A percentile compares a stretch with the other conserved stretches of the same genome.
These are phyloP conservation scores for Eucalyptus marginata DNA, from an alignment of 345 rosid species.

Conservation along the genomic window DNA sequence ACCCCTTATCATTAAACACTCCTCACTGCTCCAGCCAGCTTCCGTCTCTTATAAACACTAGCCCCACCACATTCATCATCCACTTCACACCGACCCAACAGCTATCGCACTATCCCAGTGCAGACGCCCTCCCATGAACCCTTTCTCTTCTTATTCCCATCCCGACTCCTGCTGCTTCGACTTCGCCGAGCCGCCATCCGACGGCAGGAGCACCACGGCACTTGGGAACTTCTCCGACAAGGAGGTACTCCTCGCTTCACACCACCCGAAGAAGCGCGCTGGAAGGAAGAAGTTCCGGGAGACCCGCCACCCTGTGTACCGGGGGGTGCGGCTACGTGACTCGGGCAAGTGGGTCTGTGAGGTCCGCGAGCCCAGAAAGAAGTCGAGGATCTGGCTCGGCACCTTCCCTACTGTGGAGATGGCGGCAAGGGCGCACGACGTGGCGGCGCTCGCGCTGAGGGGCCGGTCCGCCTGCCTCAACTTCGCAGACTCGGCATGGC, in stretches of 20 bases:
- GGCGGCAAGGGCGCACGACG: constrained; percentile 95
- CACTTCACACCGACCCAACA: neutral
- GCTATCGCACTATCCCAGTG: neutral
- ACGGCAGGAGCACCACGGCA: neutral
- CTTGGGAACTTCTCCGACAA: constrained; percentile 25
- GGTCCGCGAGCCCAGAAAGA: constrained; percentile 75
- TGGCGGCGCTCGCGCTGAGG: constrained; percentile 62
- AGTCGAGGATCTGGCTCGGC: constrained; percentile 83
- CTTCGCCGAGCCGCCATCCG: constrained; percentile 1
- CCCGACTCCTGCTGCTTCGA: neutral
- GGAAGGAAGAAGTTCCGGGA: constrained; percentile 86
- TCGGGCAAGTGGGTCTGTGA: constrained; percentile 91
- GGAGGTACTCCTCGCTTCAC: constrained; percentile 48
- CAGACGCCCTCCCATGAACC: neutral
- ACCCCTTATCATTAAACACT: too few species aligned
- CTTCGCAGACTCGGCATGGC: constrained; percentile 79
- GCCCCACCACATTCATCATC: neutral
- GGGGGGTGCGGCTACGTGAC: constrained; percentile 61
- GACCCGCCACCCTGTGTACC: constrained; percentile 79
- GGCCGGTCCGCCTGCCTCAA: constrained; percentile 78
- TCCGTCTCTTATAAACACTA: neutral
- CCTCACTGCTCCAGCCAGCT: neutral
- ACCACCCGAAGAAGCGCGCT: constrained; percentile 60
- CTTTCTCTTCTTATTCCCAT: constrained; percentile 1
- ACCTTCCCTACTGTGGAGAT: constrained; percentile 65